These are phyloP conservation scores for Tylopilus vinaceipallidus DNA, from an alignment of 768 basidiomycete genomes.

Conservation along the genomic window DNA sequence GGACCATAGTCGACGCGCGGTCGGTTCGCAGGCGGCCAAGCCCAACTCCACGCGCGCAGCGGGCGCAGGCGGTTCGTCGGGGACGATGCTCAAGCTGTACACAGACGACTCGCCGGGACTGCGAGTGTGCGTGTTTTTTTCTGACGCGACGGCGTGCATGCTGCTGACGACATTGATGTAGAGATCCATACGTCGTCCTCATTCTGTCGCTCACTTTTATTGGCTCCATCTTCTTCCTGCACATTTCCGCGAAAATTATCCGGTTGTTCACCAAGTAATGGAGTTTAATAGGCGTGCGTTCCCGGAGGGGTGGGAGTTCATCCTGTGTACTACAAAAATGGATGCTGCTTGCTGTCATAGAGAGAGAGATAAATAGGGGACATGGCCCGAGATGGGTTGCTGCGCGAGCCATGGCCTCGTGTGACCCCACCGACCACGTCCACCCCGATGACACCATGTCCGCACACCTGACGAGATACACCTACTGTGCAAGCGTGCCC, in stretches of 20 bases:
- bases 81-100: constrained; percentile 98
- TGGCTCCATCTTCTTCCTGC: constrained; percentile 97
- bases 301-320: background rate
- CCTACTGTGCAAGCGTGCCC: constrained; percentile 14
- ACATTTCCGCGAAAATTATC: constrained; percentile 94
- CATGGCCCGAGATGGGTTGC: constrained; percentile 1
- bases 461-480: constrained; percentile 17
- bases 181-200: constrained; percentile 95
- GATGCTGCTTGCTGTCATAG: no score
- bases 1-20: constrained; percentile 64
- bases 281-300: constrained; percentile 2
- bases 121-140: constrained; percentile 79
- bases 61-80: constrained; percentile 93
- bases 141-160: background rate
- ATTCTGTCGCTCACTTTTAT: constrained; percentile 96
- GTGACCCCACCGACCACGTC: constrained; percentile 2
- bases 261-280: constrained; percentile 81
- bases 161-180: constrained; percentile 31
- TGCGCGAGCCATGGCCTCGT: constrained; percentile 9
- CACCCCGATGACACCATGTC: constrained; percentile 17
- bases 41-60: constrained; percentile 90
- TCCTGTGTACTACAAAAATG: background rate
- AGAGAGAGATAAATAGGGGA: constrained; percentile 3
- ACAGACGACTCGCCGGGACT: constrained; percentile 97
- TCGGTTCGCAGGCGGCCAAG: constrained; percentile 58